Percentiles rank a stretch among this genome's conserved stretches.
These are phyloP conservation scores for Boechera stricta DNA, from an alignment of 345 rosid species.

Conservation along the genomic window DNA sequence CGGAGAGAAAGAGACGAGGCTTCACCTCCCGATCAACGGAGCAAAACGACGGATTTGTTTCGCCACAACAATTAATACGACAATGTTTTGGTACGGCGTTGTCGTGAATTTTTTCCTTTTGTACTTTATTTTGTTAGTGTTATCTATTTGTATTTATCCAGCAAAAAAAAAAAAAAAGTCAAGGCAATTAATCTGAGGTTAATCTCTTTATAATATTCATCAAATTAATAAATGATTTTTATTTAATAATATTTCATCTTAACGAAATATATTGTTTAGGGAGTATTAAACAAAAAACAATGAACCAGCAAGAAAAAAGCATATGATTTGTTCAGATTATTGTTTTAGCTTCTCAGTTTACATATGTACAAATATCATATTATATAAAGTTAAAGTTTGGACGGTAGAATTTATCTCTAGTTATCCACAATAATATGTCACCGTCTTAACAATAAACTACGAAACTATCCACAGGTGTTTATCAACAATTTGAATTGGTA, in stretches of 20 bases:
- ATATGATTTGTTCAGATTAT: background rate
- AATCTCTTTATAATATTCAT: background rate
- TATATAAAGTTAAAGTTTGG: constrained; percentile 6
- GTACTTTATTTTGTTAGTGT: background rate
- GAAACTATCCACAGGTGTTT: constrained; percentile 8
- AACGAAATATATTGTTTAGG: background rate
- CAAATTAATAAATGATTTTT: background rate
- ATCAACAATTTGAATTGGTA: constrained; percentile 16
- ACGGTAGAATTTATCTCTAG: constrained; percentile 18
- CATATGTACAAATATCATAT: background rate
- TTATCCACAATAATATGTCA: background rate
- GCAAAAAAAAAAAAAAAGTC: background rate
- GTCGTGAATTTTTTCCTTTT: constrained; percentile 7
- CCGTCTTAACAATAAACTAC: constrained; percentile 26
- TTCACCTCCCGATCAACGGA: constrained; percentile 41
- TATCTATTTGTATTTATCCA: constrained; percentile 21
- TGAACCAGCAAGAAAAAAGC: background rate
- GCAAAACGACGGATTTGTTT: constrained; percentile 28
- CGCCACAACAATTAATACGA: constrained; percentile 32
- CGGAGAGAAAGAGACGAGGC: constrained; percentile 9
- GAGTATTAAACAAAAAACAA: background rate
- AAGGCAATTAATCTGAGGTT: constrained; percentile 3
- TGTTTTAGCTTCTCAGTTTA: background rate
- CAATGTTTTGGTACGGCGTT: constrained; percentile 30
- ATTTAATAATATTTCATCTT: background rate